phyloP scores from a whole-genome alignment of 108 stramenopile species.

The Hondaea fermentalgiana region DNA sequence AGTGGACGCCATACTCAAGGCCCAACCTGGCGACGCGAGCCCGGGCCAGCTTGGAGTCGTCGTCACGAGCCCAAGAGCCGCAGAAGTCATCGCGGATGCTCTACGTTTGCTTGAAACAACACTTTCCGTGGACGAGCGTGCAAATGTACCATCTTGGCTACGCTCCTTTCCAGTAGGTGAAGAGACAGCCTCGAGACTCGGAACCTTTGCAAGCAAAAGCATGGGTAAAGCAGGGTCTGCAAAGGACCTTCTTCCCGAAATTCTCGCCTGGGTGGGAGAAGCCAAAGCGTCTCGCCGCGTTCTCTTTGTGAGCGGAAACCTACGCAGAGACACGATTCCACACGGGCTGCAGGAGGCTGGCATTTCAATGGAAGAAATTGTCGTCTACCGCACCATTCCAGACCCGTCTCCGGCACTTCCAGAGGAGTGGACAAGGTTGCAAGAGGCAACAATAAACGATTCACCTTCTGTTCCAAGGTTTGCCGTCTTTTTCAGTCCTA shows the following conservation, averaged over 20 bases:
- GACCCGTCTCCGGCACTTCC: neutral
- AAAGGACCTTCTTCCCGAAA: neutral
- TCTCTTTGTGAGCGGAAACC: neutral
- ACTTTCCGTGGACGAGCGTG: neutral
- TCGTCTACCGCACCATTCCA: neutral
- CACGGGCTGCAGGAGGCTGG: neutral
- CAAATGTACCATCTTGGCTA: too few species aligned
- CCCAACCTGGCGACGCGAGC: neutral
- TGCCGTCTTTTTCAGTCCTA: neutral
- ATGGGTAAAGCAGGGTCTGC: neutral
- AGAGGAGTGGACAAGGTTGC: neutral
- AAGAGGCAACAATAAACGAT: too few species aligned
- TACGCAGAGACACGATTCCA: neutral
- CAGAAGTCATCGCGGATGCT: neutral
- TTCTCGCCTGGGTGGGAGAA: neutral
- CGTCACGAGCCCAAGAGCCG: neutral
- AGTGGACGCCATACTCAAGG: neutral
- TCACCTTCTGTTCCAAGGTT: neutral
- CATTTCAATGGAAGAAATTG: neutral
- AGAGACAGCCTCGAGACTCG: neutral
- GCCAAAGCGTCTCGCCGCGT: neutral
- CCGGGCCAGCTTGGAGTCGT: neutral
- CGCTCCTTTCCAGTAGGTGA: neutral
- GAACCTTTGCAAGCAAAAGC: neutral
- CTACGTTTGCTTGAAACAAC: neutral